Evolutionary conservation across 345 rosid species (phyloP), one percentile per base, ranked within the genome.

Genomic region (Laguncularia racemosa): DNA sequence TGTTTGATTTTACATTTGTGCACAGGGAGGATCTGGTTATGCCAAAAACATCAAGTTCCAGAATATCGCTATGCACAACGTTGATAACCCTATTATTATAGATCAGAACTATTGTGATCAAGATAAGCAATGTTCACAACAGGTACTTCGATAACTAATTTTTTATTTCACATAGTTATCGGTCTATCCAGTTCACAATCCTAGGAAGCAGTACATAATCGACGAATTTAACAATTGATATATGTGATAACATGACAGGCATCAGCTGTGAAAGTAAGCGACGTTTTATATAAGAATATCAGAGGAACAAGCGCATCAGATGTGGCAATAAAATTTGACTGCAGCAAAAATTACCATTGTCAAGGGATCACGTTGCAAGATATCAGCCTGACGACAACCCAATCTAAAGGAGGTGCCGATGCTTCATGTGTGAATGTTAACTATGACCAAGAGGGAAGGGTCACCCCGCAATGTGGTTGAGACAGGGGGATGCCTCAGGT

Each of bases 71-170:
- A 86, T 92, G 92, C 47, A 52, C 33, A 86, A 92, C 55, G 95
- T 92, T 55, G 74, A 56, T 55, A 88, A 88, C 53, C 98, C 98
- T 11, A 88, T 88, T 44, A 84, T 92, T 60, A 78, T 92, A 19
- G 72, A 92, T 67, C 95, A 92, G 54, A 67, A 86, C 66, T 92
- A 92, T 20, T 92, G 98, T 53, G 98, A 92, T 58, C 76, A 72
- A 48, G 38, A 49, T 21, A 48, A 44, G 19, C 58, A 84, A 46
- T 92, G 96, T 67, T 28, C 50, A n/a, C 61, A 78, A 50, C 77
- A 91, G 95, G 97, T 90, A 73, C 44, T 2, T 20, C 20, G 14
- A n/a, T 33, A 6, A 8, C 62, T 16, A 17, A 5, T 33, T 33
- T 33, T 9, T 7, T 6, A 33, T 5, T 9, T 33, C 7, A 33